Base-by-base conservation (phyloP, 345 rosid genomes). In the Camelina sativa region DNA sequence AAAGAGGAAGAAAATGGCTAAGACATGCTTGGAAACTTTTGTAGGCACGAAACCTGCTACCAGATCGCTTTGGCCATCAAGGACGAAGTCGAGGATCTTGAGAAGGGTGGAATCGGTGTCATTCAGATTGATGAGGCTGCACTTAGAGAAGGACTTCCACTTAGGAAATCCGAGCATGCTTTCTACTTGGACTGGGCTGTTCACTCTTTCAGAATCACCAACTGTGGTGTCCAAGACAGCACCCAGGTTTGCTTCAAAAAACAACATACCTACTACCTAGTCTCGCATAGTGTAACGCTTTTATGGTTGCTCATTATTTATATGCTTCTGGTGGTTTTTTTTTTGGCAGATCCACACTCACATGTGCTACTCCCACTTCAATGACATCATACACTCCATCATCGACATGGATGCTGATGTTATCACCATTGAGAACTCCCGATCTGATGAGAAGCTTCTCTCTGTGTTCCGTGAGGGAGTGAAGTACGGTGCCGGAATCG, bases 311-410 rank as follows among this genome's bases (percentile, higher is more conserved):
- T 53, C 10, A 50, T 20, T 32, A 19, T 10, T 15, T 17, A 15
- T 53, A 28, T 53, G 12, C 41, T 69, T 34, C 0, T 76, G 51
- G 40, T 30, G 30, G 1, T 38, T 51, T n/a, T 28, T 5, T 7
- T 25, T 15, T 5, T n/a, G n/a, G n/a, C 87, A 93, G 98, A 89
- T 91, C 87, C 97, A 94, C 85, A 94, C 97, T 32, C 97, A 91
- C 96, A 94, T 94, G 98, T 94, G 98, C 88, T 94, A 94, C 88
- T 94, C 98, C 76, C 81, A 94, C 89, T 94, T 94, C 93, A 94
- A 94, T 44, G 97, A 94, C 81, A 94, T 94, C 74, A 94, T 94
- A 80, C 97, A 94, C 87, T 94, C 97, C 20, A 94, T 94, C 73
- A 91, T 94, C n/a, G 87, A 94, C 87, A 94, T 94, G 98, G 98